Percentiles rank a stretch among this genome's conserved stretches.
Evolutionary conservation across 257 asterid genomes (phyloP).

Genomic region (Solanum bulbocastanum): DNA sequence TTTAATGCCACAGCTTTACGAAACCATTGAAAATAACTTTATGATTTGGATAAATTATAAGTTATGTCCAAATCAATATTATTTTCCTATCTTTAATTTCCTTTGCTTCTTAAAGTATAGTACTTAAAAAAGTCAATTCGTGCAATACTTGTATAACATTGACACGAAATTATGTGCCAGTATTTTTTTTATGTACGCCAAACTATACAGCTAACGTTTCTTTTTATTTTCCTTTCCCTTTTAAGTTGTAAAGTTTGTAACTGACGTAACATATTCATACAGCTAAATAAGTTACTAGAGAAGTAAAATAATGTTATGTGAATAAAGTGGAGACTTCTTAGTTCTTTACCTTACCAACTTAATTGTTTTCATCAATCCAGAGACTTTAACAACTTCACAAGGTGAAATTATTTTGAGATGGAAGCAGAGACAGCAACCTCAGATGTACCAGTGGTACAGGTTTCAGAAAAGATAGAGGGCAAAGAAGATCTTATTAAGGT

Average conservation of each 20-base stretch:
- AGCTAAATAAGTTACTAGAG: not conserved
- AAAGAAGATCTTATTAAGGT: conserved; percentile 37
- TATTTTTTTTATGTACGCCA: not conserved
- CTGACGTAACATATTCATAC: not conserved
- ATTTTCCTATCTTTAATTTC: not conserved
- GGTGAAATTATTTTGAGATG: conserved; percentile 24
- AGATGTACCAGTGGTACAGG: conserved; percentile 32
- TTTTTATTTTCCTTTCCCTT: not conserved
- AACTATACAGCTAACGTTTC: not conserved
- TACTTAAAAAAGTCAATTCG: not conserved
- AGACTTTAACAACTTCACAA: conserved; percentile 1
- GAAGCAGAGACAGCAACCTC: conserved; percentile 37
- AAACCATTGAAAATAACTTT: not conserved
- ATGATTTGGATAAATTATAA: not conserved
- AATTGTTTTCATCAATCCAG: not conserved
- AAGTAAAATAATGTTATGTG: not conserved
- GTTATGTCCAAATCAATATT: not conserved
- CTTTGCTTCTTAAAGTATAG: not conserved
- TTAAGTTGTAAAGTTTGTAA: not conserved
- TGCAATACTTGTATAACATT: not conserved
- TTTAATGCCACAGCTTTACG: not conserved
- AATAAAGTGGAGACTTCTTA: not conserved
- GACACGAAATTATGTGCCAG: not conserved
- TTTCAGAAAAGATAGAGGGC: conserved; percentile 26
- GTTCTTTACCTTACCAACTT: not conserved